Conservation (phyloP, 805 yeast genomes). For the Myxozyma vanderwaltii region DNA sequence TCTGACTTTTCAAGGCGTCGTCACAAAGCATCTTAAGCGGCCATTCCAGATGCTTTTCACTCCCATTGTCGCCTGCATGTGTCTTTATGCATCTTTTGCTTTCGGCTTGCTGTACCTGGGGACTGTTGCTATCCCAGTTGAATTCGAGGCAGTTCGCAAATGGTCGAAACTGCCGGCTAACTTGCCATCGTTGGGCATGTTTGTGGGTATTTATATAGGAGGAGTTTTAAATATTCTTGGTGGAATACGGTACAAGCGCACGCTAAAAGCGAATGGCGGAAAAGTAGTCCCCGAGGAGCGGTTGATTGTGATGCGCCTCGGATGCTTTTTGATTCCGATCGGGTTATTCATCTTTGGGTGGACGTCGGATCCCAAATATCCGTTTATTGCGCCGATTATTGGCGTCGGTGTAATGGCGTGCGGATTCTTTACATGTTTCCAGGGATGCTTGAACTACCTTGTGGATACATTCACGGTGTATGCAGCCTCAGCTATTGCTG, state of each 20-base stretch:
- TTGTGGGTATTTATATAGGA: conserved; percentile 43
- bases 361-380: conserved; percentile 59
- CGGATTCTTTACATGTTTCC: conserved; percentile 47
- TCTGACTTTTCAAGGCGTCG: conserved; percentile 64
- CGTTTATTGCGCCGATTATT: conserved; percentile 66
- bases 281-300: conserved; percentile 29
- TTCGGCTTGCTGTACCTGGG: conserved; percentile 50
- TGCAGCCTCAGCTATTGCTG: conserved; percentile 75
- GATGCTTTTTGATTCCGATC: conserved; percentile 57
- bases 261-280: conserved; percentile 18
- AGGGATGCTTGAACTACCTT: conserved; percentile 47
- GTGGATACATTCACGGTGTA: conserved; percentile 49
- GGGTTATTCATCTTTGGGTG: conserved; percentile 75
- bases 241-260: conserved; percentile 16
- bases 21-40: conserved; percentile 71
- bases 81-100: conserved; percentile 50
- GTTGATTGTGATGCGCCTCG: conserved; percentile 46
- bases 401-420: conserved; percentile 54
- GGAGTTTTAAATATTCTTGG: conserved; percentile 27
- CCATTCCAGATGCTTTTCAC: conserved; percentile 75
- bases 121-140: conserved; percentile 47
- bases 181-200: conserved; percentile 37
- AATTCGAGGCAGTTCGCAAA: conserved; percentile 37
- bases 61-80: conserved; percentile 48
- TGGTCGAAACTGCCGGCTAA: conserved; percentile 20